Base-by-base conservation (phyloP, 306 rosid species). In the Cicer pinnatifidum region DNA sequence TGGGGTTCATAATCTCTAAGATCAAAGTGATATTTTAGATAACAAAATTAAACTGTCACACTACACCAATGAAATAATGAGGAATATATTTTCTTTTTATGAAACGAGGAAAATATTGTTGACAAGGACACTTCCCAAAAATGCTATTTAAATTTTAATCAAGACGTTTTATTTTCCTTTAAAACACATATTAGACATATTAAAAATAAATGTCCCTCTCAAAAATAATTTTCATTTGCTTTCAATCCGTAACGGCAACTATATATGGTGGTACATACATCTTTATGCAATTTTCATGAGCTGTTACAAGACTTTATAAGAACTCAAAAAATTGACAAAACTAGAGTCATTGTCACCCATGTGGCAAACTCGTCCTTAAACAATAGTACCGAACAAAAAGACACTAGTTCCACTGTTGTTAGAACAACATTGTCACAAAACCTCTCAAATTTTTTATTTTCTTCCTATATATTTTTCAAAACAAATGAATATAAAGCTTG, bases 321-420 rank as follows among this genome's bases (percentile, higher is more conserved):
- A 62, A 48, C 4, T 35, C 9, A 57, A 56, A 16, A 71, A 71
- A n/a, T 57, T 19, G 70, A 80, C 80, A 80, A 76, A 80, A 48
- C 15, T 17, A 8, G 0, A 56, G 78, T 84, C 87, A 73, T 28
- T 54, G 17, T 84, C 81, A 80, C 66, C 23, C 28, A 51, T 70
- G 75, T 83, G 86, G 67, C 52, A 33, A 17, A 16, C 35, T 60
- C 11, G 40, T 69, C 54, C 76, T 11, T 54, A 6, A 40, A 41
- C 28, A 19, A 5, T 50, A 50, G 54, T 54, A 54, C 9, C 15
- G 8, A 59, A 74, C 20, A 51, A 75, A 51, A 15, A 12, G 67
- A 39, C 54, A 80, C 8, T 16, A 13, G 51, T 59, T 39, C n/a
- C 65, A 68, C 39, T 6, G 28, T 17, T 67, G 39, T 56, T 56